Conservation (phyloP, 768 basidiomycete species). For the Leccinum aurantiacum region DNA sequence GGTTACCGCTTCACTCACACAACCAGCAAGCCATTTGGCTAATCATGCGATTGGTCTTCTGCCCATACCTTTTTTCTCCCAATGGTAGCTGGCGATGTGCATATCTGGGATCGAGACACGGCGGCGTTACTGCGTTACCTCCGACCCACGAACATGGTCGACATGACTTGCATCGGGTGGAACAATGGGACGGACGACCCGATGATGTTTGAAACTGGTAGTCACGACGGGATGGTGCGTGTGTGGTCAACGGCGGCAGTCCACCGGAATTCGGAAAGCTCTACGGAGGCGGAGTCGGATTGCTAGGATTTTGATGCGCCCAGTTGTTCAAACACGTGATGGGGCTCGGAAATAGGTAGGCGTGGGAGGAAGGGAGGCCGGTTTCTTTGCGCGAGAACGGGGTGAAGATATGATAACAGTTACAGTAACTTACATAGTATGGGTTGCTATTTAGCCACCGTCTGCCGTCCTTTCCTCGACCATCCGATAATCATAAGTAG, state of each 20-base stretch:
- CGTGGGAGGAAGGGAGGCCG: neutral
- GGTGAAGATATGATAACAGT: neutral
- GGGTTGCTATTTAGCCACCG: neutral
- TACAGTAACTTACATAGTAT: neutral
- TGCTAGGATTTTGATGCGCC: neutral
- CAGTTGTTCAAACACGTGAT: neutral
- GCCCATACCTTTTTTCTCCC: neutral
- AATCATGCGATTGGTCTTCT: neutral
- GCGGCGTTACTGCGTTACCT: slow-evolving; percentile 69
- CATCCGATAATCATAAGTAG: neutral
- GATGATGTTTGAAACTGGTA: slow-evolving; percentile 66
- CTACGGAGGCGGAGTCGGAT: slow-evolving; percentile 24
- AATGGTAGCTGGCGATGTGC: slow-evolving; percentile 70
- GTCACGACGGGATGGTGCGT: slow-evolving; percentile 73
- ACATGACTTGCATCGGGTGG: slow-evolving; percentile 83
- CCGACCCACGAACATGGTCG: slow-evolving; percentile 50
- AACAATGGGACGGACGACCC: slow-evolving; percentile 54
- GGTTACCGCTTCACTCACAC: slow-evolving; percentile 1
- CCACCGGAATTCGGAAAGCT: slow-evolving; percentile 12
- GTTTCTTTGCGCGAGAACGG: neutral
- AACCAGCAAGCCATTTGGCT: neutral
- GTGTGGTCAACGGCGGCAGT: slow-evolving; percentile 60
- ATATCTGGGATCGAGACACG: slow-evolving; percentile 84
- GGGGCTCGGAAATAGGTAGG: neutral
- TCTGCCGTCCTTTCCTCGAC: neutral